A percentile compares a stretch with the other conserved stretches of the same genome.
Evolutionary conservation across 345 rosid genomes (phyloP).

Genomic region (Psidium guajava): DNA sequence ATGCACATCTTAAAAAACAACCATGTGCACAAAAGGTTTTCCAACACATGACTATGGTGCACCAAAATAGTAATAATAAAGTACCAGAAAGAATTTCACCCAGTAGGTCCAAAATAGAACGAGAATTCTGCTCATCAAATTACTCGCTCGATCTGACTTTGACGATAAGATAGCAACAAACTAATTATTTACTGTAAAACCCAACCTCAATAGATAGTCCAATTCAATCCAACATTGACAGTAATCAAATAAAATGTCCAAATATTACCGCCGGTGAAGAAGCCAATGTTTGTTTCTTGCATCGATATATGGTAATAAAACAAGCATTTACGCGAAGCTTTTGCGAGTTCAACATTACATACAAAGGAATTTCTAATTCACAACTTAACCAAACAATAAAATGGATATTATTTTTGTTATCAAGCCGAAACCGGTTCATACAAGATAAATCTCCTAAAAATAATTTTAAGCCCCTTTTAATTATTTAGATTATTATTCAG

Average conservation of each 20-base stretch:
- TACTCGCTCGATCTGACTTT: background rate
- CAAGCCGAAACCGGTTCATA: background rate
- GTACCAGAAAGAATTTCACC: background rate
- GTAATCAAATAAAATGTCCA: background rate
- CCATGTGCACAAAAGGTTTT: background rate
- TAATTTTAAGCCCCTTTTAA: background rate
- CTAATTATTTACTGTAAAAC: no score
- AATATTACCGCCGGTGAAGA: background rate
- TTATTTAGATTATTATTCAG: background rate
- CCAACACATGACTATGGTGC: background rate
- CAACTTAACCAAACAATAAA: background rate
- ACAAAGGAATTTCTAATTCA: background rate
- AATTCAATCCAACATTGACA: background rate
- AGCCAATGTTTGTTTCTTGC: background rate
- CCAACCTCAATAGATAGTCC: background rate
- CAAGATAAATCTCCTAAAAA: background rate
- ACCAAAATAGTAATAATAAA: background rate
- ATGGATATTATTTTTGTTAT: background rate
- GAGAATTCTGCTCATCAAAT: background rate
- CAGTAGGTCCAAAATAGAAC: background rate
- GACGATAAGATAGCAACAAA: background rate
- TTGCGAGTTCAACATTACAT: background rate
- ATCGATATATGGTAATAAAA: background rate
- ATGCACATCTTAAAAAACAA: background rate
- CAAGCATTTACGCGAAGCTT: background rate